These are phyloP conservation scores for Sechiopsis laciniata DNA, from an alignment of 306 rosid species.

Conservation along the genomic window DNA sequence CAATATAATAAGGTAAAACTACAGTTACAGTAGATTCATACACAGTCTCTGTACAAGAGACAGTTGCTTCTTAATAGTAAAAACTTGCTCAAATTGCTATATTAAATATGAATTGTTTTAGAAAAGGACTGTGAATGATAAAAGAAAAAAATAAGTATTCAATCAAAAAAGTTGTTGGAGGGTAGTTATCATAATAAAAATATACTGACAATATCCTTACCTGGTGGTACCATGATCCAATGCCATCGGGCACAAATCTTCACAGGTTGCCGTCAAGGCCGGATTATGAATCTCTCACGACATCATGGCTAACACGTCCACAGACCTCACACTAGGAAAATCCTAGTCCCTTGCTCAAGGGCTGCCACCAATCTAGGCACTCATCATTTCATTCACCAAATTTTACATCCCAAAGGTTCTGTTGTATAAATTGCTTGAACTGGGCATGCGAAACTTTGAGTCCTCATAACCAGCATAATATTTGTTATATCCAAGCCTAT, in stretches of 20 bases:
- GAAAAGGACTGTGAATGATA: too few relatives aligned
- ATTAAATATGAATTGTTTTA: too few relatives aligned
- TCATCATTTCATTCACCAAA: slow-evolving; percentile 19
- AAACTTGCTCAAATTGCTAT: too few relatives aligned
- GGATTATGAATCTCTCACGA: slow-evolving; percentile 34
- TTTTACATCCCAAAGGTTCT: slow-evolving; percentile 77
- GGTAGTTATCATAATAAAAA: background rate
- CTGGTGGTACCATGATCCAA: slow-evolving; percentile 14
- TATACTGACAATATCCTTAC: background rate
- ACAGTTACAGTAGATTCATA: too few relatives aligned
- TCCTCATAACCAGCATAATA: slow-evolving; percentile 71
- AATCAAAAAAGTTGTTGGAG: background rate
- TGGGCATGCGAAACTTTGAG: slow-evolving; percentile 71
- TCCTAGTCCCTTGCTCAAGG: slow-evolving; percentile 25
- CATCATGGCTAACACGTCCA: slow-evolving; percentile 29
- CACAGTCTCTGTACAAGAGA: too few relatives aligned
- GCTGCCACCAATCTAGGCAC: slow-evolving; percentile 27
- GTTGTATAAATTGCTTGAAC: slow-evolving; percentile 66
- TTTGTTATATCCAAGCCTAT: slow-evolving; percentile 64
- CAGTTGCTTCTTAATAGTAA: too few relatives aligned
- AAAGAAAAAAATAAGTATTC: background rate
- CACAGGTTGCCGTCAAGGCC: slow-evolving; percentile 40
- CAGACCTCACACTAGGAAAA: slow-evolving; percentile 30
- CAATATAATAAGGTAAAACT: too few relatives aligned
- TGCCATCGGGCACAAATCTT: slow-evolving; percentile 27